Percentiles rank a stretch among this genome's conserved stretches.
These are phyloP conservation scores for Phylloporus sp. DNA, from an alignment of 768 basidiomycete species.

Conservation along the genomic window DNA sequence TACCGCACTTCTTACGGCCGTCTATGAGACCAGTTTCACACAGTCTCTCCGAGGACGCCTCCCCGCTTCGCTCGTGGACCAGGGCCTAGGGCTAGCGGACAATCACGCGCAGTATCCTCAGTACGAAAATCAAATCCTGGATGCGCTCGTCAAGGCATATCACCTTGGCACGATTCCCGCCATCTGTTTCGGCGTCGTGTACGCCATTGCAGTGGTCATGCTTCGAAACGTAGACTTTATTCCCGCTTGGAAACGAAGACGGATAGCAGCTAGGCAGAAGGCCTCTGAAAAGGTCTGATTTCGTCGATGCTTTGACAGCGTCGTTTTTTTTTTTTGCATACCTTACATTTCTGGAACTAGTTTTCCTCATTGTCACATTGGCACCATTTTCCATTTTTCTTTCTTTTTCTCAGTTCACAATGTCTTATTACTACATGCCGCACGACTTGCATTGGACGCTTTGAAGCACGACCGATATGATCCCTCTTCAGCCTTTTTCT, in stretches of 20 bases:
- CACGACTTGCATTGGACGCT: conserved; percentile 14
- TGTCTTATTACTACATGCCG: not conserved
- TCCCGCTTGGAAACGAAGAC: conserved; percentile 30
- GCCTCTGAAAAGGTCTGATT: conserved; percentile 21
- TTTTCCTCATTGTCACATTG: conserved; percentile 3
- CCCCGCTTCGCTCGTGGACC: conserved; percentile 26
- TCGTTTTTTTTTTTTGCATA: conserved; percentile 15
- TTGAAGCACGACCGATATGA: not conserved
- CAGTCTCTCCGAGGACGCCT: conserved; percentile 24
- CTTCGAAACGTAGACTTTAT: conserved; percentile 31
- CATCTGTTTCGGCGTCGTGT: conserved; percentile 30
- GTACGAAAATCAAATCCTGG: conserved; percentile 29
- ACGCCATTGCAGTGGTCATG: conserved; percentile 28
- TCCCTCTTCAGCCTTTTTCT: not conserved
- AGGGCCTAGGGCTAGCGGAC: conserved; percentile 31
- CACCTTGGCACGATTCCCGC: conserved; percentile 32
- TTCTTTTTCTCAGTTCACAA: not conserved
- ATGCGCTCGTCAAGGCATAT: conserved; percentile 32
- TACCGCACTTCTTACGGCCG: conserved; percentile 32
- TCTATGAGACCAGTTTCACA: conserved; percentile 32
- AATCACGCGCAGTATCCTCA: conserved; percentile 28
- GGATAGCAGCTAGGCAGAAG: conserved; percentile 24
- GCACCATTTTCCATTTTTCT: not conserved
- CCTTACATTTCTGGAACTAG: conserved; percentile 18
- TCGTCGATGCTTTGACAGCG: conserved; percentile 12